A percentile compares a stretch with the other conserved stretches of the same genome.
Evolutionary conservation across 192 early-diverging fungal genomes (phyloP).

Genomic region (Spizellomyces punctatus): DNA sequence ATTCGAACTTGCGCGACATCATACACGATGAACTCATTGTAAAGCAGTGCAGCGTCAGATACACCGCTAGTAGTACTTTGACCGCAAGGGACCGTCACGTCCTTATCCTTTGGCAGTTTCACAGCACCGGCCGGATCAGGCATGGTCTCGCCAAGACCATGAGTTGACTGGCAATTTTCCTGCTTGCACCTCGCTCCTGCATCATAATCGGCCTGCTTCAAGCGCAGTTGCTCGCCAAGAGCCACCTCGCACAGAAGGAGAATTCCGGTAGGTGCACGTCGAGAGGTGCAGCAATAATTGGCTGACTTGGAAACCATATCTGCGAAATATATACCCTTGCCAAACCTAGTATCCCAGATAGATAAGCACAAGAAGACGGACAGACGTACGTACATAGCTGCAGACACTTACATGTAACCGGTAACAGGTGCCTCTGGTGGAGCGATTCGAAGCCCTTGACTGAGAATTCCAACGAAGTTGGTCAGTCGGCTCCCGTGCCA

Average conservation of each 20-base stretch:
- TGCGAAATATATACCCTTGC: constrained; percentile 84
- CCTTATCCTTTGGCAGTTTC: constrained; percentile 42
- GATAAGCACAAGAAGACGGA: neutral
- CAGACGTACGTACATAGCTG: neutral
- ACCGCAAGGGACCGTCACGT: constrained; percentile 56
- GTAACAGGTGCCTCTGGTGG: constrained; percentile 74
- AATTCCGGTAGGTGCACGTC: constrained; percentile 48
- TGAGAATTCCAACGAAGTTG: constrained; percentile 77
- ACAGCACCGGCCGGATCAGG: constrained; percentile 55
- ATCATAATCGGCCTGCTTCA: constrained; percentile 53
- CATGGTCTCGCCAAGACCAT: constrained; percentile 59
- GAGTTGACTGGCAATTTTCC: constrained; percentile 55
- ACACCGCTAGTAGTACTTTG: constrained; percentile 24
- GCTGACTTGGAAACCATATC: constrained; percentile 76
- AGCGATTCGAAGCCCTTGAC: constrained; percentile 66
- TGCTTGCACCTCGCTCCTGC: constrained; percentile 45
- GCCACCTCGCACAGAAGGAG: constrained; percentile 82
- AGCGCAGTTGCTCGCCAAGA: constrained; percentile 54
- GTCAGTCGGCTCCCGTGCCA: constrained; percentile 81
- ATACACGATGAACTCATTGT: constrained; percentile 85
- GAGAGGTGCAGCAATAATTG: constrained; percentile 63
- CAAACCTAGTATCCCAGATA: constrained; percentile 63
- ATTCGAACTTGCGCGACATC: constrained; percentile 71
- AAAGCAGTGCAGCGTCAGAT: constrained; percentile 39
- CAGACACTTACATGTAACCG: constrained; percentile 36